Evolutionary conservation across 257 asterid species (phyloP).

Genomic region (Ilex asprella): DNA sequence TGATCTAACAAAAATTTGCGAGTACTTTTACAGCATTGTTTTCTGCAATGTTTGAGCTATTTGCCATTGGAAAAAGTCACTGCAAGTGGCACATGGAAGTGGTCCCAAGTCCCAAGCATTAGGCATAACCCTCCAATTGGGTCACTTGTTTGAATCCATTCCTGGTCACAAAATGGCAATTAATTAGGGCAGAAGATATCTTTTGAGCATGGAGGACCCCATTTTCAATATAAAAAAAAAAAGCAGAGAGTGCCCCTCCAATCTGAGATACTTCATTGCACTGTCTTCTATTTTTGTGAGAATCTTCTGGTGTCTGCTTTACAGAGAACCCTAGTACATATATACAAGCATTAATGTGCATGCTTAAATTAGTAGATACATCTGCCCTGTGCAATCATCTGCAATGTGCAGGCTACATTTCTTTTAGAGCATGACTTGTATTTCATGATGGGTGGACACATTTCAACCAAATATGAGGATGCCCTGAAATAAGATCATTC

Average conservation of each 20-base stretch:
- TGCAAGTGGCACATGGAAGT: slow-evolving; percentile 49
- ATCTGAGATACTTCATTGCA: background rate
- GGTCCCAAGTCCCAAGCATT: slow-evolving; percentile 38
- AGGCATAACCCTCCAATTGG: slow-evolving; percentile 26
- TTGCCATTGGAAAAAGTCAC: slow-evolving; percentile 7
- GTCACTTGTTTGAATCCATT: slow-evolving; percentile 29
- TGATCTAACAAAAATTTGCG: background rate
- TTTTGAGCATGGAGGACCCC: slow-evolving; percentile 24
- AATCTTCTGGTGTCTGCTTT: background rate
- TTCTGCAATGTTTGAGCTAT: too few relatives aligned
- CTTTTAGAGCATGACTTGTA: too few relatives aligned
- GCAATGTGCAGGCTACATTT: too few relatives aligned
- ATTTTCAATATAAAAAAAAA: background rate
- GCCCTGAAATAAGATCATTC: too few relatives aligned
- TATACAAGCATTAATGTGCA: too few relatives aligned
- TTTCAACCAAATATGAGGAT: too few relatives aligned
- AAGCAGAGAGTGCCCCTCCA: background rate
- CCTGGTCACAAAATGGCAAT: slow-evolving; percentile 26
- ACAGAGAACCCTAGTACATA: background rate
- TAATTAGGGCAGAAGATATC: slow-evolving; percentile 14
- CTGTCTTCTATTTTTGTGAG: background rate
- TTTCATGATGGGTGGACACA: too few relatives aligned
- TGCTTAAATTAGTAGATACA: too few relatives aligned
- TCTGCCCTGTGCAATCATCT: too few relatives aligned
- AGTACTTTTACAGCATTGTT: slow-evolving; percentile 1